Percentiles rank a stretch among this genome's conserved stretches.
Evolutionary conservation across 2,329 filamentous ascomycete species (phyloP).

Genomic region (Apiospora arundinis): DNA sequence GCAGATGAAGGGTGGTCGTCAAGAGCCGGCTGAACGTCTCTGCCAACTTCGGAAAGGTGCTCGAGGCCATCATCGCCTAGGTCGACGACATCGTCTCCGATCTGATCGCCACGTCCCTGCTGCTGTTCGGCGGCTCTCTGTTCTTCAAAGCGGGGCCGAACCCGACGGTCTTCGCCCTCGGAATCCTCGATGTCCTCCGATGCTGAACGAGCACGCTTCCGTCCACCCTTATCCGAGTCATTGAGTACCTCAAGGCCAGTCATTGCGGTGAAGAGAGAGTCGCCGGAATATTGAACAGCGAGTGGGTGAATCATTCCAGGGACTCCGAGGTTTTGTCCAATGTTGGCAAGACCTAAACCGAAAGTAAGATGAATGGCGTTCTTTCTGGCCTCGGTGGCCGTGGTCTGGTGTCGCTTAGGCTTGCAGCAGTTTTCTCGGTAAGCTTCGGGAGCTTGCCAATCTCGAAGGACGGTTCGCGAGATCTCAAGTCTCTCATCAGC

Average conservation of each 20-base stretch:
- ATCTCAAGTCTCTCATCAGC: conserved; percentile 44
- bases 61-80: conserved; percentile 28
- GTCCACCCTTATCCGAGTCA: conserved; percentile 28
- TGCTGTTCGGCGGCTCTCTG: conserved; percentile 29
- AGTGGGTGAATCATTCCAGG: conserved; percentile 50
- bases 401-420: conserved; percentile 37
- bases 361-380: conserved; percentile 49
- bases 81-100: conserved; percentile 36
- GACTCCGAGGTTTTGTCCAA: conserved; percentile 42
- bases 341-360: conserved; percentile 45
- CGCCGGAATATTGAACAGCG: conserved; percentile 53
- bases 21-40: conserved; percentile 67
- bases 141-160: conserved; percentile 43
- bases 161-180: conserved; percentile 44
- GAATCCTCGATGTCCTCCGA: conserved; percentile 51
- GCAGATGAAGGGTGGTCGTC: conserved; percentile 68
- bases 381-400: conserved; percentile 46
- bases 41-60: conserved; percentile 38
- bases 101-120: conserved; percentile 30
- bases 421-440: conserved; percentile 57
- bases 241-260: conserved; percentile 42
- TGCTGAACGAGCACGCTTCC: conserved; percentile 48
- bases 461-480: conserved; percentile 43
- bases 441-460: conserved; percentile 44
- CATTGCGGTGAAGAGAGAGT: conserved; percentile 46